Evolutionary conservation across 495 filamentous ascomycete species (phyloP), one percentile per base, ranked within the genome.

Genomic region (Aspergillus baeticus): DNA sequence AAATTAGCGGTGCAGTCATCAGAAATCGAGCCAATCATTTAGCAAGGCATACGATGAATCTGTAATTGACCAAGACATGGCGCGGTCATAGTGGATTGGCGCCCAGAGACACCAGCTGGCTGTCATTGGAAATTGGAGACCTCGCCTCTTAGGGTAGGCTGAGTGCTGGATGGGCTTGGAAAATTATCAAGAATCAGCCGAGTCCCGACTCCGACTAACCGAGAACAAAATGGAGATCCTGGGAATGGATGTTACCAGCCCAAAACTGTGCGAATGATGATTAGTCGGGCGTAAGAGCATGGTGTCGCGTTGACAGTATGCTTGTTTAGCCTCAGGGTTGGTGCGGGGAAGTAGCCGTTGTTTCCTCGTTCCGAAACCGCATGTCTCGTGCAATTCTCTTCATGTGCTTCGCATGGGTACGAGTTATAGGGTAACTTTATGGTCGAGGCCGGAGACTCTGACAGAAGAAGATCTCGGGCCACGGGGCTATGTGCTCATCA

Each of bases 301-400:
- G 26, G 42, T 45, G 46, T 29, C 46, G 46, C 29, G 29, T 36
- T 34, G 31, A 49, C 21, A 18, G 31, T 34, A 41, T 18, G 18
- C 18, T 41, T 31, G 35, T 29, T 52, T 50, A n/a, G 26, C 31
- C 14, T 33, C n/a, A n/a, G n/a, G n/a, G n/a, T n/a, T n/a, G n/a
- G 15, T 49, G 46, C 46, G 46, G 51, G 51, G 26, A 23, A 31
- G 23, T 15, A 8, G 31, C 7, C 14, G 7, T 13, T 20, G 15
- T 34, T 10, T 33, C 51, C 51, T 54, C 39, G 51, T 51, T 51
- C 49, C 35, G 36, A 41, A 38, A 21, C 33, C 17, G 37, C n/a
- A 41, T 41, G n/a, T 41, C n/a, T 29, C 4, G 41, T 10, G 13
- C 44, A 35, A 20, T 33, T 15, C 38, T 37, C 35, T 37, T 11